phyloP scores from a whole-genome alignment of 129 eudicot species.

The Ambrosia trifida region DNA sequence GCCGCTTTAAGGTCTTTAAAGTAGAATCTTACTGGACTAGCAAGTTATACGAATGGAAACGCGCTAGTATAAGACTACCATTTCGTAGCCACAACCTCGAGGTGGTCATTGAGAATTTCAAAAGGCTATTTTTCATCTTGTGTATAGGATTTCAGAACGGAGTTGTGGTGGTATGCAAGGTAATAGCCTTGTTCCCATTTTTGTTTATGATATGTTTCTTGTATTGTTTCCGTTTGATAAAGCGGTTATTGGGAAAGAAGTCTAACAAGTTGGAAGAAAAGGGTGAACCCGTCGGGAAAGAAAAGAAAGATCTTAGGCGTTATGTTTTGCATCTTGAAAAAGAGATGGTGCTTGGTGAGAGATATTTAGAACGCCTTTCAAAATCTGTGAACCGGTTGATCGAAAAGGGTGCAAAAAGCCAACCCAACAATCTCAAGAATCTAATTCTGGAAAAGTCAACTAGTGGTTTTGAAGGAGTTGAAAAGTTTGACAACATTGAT shows the following conservation, averaged over 20 bases:
- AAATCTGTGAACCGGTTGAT: neutral
- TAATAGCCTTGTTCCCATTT: neutral
- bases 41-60: conserved; percentile 12
- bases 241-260: neutral
- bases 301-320: neutral
- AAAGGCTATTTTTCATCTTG: neutral
- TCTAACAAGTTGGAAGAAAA: neutral
- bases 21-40: neutral
- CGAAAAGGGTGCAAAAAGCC: neutral
- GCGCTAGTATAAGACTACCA: neutral
- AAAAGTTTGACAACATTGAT: neutral
- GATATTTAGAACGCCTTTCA: neutral
- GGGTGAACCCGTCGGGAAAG: neutral
- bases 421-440: neutral
- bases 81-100: neutral
- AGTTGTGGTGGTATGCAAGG: conserved; percentile 11
- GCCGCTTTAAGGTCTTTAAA: conserved; percentile 3
- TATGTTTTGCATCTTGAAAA: neutral
- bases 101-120: neutral
- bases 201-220: neutral
- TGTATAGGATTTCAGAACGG: neutral
- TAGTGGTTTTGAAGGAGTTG: neutral
- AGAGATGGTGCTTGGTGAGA: neutral
- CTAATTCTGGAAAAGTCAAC: neutral
- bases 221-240: neutral